phyloP scores from a whole-genome alignment of 805 yeast species.

The Diddensiella transvaalensis region DNA sequence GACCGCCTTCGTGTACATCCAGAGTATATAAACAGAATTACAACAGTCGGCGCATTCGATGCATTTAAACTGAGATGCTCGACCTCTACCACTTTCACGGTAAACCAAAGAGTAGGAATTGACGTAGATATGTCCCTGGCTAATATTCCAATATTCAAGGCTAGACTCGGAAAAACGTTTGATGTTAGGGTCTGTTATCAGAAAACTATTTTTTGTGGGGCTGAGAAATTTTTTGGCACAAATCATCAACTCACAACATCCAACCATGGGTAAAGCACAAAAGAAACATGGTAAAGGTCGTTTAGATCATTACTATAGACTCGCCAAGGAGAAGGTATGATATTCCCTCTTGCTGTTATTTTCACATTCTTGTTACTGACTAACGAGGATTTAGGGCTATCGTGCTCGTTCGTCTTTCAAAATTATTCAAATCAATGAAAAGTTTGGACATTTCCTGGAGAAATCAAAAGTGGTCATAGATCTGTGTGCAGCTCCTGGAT shows the following conservation, averaged over 20 bases:
- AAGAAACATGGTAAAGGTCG: slow-evolving; percentile 98
- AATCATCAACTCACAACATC: not conserved
- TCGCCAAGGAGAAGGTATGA: slow-evolving; percentile 82
- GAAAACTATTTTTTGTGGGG: not conserved
- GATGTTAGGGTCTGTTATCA: not conserved
- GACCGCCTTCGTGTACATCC: too few relatives aligned
- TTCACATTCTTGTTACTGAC: not conserved
- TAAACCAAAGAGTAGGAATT: too few relatives aligned
- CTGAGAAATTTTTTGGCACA: not conserved
- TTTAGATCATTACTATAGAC: slow-evolving; percentile 92
- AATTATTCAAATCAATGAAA: slow-evolving; percentile 90
- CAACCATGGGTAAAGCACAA: slow-evolving; percentile 79
- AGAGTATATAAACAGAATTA: too few relatives aligned
- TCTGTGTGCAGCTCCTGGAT: slow-evolving; percentile 98
- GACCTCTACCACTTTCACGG: too few relatives aligned
- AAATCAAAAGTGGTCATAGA: slow-evolving; percentile 95
- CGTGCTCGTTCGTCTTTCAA: slow-evolving; percentile 99
- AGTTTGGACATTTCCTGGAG: slow-evolving; percentile 91
- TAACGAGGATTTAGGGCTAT: slow-evolving; percentile 61
- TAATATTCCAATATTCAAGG: too few relatives aligned
- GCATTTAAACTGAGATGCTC: too few relatives aligned
- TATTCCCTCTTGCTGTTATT: not conserved
- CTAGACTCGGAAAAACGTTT: too few relatives aligned
- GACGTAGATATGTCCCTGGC: too few relatives aligned
- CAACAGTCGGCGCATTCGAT: too few relatives aligned